These are phyloP conservation scores for Paracorniculantispora psalliotae DNA, from an alignment of 2,329 filamentous ascomycete genomes.

Conservation along the genomic window DNA sequence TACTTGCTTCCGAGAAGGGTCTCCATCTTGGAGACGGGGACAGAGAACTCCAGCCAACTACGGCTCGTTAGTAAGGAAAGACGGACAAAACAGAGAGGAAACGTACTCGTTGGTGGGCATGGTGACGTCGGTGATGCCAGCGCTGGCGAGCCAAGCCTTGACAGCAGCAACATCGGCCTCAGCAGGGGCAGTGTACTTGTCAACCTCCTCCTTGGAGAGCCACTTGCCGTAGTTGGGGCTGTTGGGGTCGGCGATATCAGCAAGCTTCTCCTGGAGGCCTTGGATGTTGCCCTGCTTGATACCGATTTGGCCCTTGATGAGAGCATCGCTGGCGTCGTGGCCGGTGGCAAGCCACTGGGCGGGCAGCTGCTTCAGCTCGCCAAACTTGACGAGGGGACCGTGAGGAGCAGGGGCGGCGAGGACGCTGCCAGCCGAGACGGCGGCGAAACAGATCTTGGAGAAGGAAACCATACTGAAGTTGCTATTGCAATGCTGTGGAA, in stretches of 20 bases:
- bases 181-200: constrained; percentile 21
- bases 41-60: constrained; percentile 12
- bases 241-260: constrained; percentile 21
- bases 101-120: constrained; percentile 15
- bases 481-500: background rate
- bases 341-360: constrained; percentile 3
- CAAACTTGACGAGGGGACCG: constrained; percentile 10
- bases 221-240: constrained; percentile 25
- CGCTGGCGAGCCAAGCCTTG: constrained; percentile 19
- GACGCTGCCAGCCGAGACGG: background rate
- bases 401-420: constrained; percentile 7
- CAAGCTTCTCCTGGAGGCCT: constrained; percentile 21
- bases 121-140: constrained; percentile 12
- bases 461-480: constrained; percentile 11
- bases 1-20: constrained; percentile 10
- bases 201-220: constrained; percentile 20
- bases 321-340: background rate
- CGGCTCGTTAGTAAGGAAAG: background rate
- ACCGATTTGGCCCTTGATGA: constrained; percentile 14
- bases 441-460: constrained; percentile 13
- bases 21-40: constrained; percentile 13
- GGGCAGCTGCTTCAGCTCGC: constrained; percentile 5
- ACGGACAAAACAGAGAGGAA: too few species aligned
- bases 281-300: constrained; percentile 20
- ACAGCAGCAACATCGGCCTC: constrained; percentile 19